phyloP scores from a whole-genome alignment of 768 basidiomycete species.

The Dacryopinax spathularia region DNA sequence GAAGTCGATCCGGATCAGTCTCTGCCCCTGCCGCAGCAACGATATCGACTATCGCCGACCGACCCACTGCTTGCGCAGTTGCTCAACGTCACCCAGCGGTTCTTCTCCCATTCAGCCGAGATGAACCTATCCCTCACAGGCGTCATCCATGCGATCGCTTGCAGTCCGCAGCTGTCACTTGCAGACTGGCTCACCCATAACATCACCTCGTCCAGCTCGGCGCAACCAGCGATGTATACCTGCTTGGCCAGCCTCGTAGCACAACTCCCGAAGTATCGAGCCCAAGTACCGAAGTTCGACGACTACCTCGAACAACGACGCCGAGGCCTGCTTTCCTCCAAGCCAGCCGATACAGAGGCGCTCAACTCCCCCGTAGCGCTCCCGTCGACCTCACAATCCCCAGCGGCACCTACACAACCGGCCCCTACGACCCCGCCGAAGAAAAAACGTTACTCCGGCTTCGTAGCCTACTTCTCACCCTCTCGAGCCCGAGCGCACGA shows the following conservation, averaged over 20 bases:
- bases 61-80: constrained; percentile 61
- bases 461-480: constrained; percentile 5
- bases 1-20: constrained; percentile 29
- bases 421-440: constrained; percentile 38
- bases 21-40: constrained; percentile 24
- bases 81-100: constrained; percentile 54
- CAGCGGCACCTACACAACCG: constrained; percentile 18
- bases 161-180: constrained; percentile 74
- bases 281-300: constrained; percentile 65
- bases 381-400: constrained; percentile 23
- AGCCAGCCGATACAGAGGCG: constrained; percentile 74
- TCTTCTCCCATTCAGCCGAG: constrained; percentile 76
- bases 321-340: constrained; percentile 77
- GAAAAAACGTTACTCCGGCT: constrained; percentile 11
- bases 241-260: constrained; percentile 67
- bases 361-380: constrained; percentile 59
- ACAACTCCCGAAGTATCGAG: constrained; percentile 70
- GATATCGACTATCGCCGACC: constrained; percentile 64
- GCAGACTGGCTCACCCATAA: constrained; percentile 65
- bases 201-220: constrained; percentile 1
- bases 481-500: constrained; percentile 4
- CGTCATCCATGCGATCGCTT: constrained; percentile 59
- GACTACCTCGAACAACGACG: constrained; percentile 70
- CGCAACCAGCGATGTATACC: constrained; percentile 65
- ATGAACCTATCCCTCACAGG: constrained; percentile 81